Base-by-base conservation (phyloP, 352 stramenopile genomes). In the Globisporangium viniferum region DNA sequence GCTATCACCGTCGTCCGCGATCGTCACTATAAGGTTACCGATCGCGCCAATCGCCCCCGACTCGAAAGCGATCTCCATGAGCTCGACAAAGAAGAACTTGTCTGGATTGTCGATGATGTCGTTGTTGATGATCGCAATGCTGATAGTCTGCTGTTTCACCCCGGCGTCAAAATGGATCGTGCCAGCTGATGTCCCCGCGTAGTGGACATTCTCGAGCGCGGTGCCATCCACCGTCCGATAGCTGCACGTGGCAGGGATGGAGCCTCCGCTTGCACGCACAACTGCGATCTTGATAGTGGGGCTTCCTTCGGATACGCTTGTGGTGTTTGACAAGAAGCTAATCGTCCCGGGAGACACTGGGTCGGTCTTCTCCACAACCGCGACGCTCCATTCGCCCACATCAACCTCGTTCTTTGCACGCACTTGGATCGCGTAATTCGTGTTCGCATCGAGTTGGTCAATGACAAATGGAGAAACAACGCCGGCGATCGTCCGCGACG, bases 51-150 rank as follows among this genome's bases (percentile, higher is more conserved):
- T 75, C 0, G 58, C 55, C 2, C 80, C 82, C 4, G 64, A 82
- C 5, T 69, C 27, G 7, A 63, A 56, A 18, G 69, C 58, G 41
- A 69, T 74, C 8, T 55, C 8, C 10, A 62, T 33, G n/a, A 90
- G 64, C 22, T 69, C 49, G 3, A 90, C 62, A 24, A 59, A 84
- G 46, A 90, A 90, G 31, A 70, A 84, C 7, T 60, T 74, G 53
- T 88, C 78, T 9, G 72, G 67, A 14, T 90, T 78, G 9, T 88
- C 80, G 0, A 70, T 66, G 9, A 89, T 62, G 10, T 70, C 54
- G 56, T 90, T 88, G 68, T 89, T 85, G 41, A 84, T 76, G 33
- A 90, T 83, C 0, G 31, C 6, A 18, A 90, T 39, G 0, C n/a
- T 56, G 12, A 90, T 66, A 5, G 61, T 62, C 14, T 73, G 54